Base-by-base conservation (phyloP, 371 early-diverging fungal genomes). In the Basidiobolus heterosporus region DNA sequence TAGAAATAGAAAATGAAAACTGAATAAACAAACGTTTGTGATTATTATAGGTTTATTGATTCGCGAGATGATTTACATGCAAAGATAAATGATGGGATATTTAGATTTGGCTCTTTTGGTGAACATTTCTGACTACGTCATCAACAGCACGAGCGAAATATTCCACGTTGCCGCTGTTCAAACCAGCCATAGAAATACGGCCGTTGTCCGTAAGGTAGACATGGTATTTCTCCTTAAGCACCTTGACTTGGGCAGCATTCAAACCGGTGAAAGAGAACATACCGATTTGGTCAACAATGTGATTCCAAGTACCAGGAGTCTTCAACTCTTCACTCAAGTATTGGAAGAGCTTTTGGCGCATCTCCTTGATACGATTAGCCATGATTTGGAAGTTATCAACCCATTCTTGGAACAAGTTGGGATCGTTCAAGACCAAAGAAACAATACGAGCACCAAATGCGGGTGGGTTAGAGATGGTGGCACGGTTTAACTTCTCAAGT, bases 251-350 rank as follows among this genome's bases (percentile, higher is more conserved):
- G 18, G 58, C 39, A 17, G 64, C 58, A 23, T 56, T 74, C 38
- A 93, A 61, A 3, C 96, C 96, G 4, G 96, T 93, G 66, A 78
- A 96, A 7, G 82, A 80, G 58, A 95, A 95, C 96, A 95, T 95
- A 60, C 96, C 96, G 54, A 92, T 92, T 64, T 95, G 96, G 48
- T 82, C 77, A 9, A 78, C 66, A 53, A 93, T 90, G 52, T 96
- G 96, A 53, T 86, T 68, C 94, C 96, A 96, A 21, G 73, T 77
- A 39, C 93, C 96, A 17, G 92, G 94, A 1, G 96, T 91, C 35
- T 73, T 60, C 39, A 87, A 62, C 18, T 69, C 62, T 2, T 55
- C 58, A 9, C 5, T 30, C 46, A 93, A 65, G 36, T 71, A 63
- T n/a, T 71, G 65, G 21, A 67, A 69, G 20, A 91, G 66, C 16